Base-by-base conservation (phyloP, 345 rosid genomes). In the Eucalyptus dawsonii region DNA sequence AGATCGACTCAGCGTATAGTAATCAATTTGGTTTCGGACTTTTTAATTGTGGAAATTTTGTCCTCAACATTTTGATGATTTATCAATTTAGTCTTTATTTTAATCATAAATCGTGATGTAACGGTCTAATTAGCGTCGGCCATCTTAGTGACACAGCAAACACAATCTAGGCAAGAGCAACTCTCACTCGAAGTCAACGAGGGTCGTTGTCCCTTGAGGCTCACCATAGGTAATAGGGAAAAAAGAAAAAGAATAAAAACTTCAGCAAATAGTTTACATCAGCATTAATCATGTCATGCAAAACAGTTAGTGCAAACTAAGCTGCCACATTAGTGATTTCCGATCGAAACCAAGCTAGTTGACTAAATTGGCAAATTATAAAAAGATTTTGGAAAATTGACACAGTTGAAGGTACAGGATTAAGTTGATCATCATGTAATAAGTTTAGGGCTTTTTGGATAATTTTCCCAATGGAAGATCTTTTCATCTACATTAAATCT, bases 21-120 rank as follows among this genome's bases (percentile, higher is more conserved):
- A 11, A 25, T 14, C 3, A 1, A 58, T 58, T 58, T 1, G 0
- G n/a, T 27, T 12, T 13, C 1, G 0, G 14, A 12, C 14, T 7
- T 62, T 62, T 62, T 29, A 1, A 62, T 62, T 3, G 69, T 1
- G 15, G 4, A 13, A 60, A 5, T 60, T 60, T 27, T 27, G 5
- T 7, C 4, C 1, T 62, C 2, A 29, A 12, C 16, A 58, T 27
- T 24, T 5, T 56, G 13, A 24, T 24, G 29, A 1, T 56, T 56
- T 56, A 24, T 2, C 29, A 10, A 56, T 24, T 22, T 56, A 56
- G 62, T 56, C 14, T 24, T 56, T 62, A 62, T 62, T 62, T 62
- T 62, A 3, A 62, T 12, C 16, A 0, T 4, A 29, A 29, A 62
- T 62, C 34, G 7, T 60, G 31, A 60, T 7, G 1, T 53, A 9